These are phyloP conservation scores for Phytopythium litorale DNA, from an alignment of 352 stramenopile species.

Conservation along the genomic window DNA sequence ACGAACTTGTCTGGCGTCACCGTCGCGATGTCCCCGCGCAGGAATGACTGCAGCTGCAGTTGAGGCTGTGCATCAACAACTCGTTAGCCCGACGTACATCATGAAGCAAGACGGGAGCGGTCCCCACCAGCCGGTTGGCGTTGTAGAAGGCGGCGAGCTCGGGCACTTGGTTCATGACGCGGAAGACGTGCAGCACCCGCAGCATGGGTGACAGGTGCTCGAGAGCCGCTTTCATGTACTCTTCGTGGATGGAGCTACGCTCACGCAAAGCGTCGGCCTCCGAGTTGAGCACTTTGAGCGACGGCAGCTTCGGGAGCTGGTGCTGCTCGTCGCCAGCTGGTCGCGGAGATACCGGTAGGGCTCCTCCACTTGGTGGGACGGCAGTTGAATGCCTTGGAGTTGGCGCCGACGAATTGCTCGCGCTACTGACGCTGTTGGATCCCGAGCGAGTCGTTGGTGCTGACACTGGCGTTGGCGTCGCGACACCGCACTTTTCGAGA, in stretches of 20 bases:
- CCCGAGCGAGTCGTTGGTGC: background rate
- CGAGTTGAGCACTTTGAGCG: slow-evolving; percentile 68
- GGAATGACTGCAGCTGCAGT: slow-evolving; percentile 68
- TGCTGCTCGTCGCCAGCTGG: slow-evolving; percentile 5
- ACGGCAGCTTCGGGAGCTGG: slow-evolving; percentile 35
- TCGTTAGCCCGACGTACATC: background rate
- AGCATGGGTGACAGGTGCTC: slow-evolving; percentile 65
- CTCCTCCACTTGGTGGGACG: no score
- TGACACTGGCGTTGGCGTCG: slow-evolving; percentile 5
- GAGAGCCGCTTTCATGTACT: slow-evolving; percentile 68
- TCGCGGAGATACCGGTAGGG: background rate
- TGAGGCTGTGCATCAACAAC: slow-evolving; percentile 35
- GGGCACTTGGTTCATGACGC: slow-evolving; percentile 66
- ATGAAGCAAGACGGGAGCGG: background rate
- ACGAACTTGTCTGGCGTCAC: slow-evolving; percentile 78
- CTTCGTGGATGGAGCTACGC: slow-evolving; percentile 57
- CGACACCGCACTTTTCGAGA: slow-evolving; percentile 57
- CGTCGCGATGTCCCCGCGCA: slow-evolving; percentile 59
- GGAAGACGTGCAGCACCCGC: slow-evolving; percentile 68
- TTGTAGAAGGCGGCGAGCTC: slow-evolving; percentile 78
- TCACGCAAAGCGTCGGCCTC: slow-evolving; percentile 55
- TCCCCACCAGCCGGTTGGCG: slow-evolving; percentile 62
- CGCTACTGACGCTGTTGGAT: background rate
- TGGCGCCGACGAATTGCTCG: background rate
- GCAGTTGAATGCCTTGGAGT: slow-evolving; percentile 6